Percentiles rank a stretch among this genome's conserved stretches.
Evolutionary conservation across 352 stramenopile species (phyloP).

Genomic region (Globisporangium spiculum): DNA sequence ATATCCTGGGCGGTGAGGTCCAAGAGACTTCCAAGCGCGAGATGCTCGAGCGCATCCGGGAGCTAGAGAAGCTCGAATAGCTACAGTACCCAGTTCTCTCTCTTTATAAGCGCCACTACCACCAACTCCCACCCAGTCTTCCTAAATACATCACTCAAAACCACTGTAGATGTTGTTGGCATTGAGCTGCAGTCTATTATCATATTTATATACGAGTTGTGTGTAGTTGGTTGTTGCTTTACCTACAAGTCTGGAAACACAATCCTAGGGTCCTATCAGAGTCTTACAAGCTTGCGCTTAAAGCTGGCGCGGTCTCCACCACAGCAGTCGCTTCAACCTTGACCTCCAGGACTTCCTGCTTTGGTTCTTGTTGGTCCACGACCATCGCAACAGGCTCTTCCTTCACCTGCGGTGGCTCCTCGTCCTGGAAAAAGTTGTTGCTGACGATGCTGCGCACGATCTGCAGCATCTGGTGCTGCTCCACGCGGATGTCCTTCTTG

Average conservation of each 20-base stretch:
- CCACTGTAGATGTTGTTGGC: not conserved
- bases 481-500: conserved; percentile 59
- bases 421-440: conserved; percentile 52
- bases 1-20: conserved; percentile 93
- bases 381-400: not conserved
- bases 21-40: conserved; percentile 91
- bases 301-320: not conserved
- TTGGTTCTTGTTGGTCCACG: not conserved
- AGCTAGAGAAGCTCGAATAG: conserved; percentile 92
- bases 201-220: not conserved
- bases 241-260: not conserved
- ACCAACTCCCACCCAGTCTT: not conserved
- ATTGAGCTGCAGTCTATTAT: not conserved
- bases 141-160: not conserved
- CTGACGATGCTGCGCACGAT: conserved; percentile 63
- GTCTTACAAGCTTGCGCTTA: not conserved
- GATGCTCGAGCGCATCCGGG: conserved; percentile 90
- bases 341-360: not conserved
- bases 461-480: conserved; percentile 78
- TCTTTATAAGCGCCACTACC: not conserved
- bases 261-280: not conserved
- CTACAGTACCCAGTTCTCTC: not conserved
- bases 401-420: not conserved
- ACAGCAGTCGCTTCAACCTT: not conserved
- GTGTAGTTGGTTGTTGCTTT: not conserved